Conservation (phyloP, 441 rosid genomes). For the Sinapis alba region DNA sequence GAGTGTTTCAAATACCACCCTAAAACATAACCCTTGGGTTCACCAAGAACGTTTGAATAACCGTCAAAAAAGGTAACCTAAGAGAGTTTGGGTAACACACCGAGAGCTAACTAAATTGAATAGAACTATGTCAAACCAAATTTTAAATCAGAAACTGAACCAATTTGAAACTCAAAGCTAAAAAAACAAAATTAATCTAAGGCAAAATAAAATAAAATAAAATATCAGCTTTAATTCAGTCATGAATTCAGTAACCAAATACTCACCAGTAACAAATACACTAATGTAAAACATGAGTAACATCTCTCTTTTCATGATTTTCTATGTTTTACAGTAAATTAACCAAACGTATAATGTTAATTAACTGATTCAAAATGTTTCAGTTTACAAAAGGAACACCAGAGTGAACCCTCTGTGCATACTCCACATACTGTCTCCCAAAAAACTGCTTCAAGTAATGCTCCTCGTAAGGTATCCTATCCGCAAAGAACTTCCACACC, state of each 20-base stretch:
- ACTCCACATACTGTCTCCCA: constrained; percentile 58
- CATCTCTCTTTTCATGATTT: background rate
- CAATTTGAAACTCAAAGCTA: too few relatives aligned
- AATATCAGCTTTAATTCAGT: background rate
- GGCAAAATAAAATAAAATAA: background rate
- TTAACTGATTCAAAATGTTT: background rate
- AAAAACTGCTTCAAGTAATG: constrained; percentile 61
- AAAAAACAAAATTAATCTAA: background rate
- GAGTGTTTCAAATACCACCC: background rate
- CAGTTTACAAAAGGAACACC: constrained; percentile 84
- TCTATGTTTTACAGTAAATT: background rate
- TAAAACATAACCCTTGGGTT: too few relatives aligned
- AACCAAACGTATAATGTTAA: background rate
- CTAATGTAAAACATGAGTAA: background rate
- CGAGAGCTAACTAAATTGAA: background rate
- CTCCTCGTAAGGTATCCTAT: constrained; percentile 77
- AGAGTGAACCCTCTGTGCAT: constrained; percentile 61
- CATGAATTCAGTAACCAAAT: background rate
- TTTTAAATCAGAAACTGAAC: background rate
- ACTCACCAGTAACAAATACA: background rate
- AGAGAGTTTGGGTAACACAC: too few relatives aligned
- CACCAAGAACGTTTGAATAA: too few relatives aligned
- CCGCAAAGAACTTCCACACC: constrained; percentile 70
- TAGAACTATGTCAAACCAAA: background rate
- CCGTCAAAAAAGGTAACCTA: too few relatives aligned